A percentile compares a stretch with the other conserved stretches of the same genome.
These are phyloP conservation scores for Stemphylium beticola DNA, from an alignment of 2,329 filamentous ascomycete species.

Conservation along the genomic window DNA sequence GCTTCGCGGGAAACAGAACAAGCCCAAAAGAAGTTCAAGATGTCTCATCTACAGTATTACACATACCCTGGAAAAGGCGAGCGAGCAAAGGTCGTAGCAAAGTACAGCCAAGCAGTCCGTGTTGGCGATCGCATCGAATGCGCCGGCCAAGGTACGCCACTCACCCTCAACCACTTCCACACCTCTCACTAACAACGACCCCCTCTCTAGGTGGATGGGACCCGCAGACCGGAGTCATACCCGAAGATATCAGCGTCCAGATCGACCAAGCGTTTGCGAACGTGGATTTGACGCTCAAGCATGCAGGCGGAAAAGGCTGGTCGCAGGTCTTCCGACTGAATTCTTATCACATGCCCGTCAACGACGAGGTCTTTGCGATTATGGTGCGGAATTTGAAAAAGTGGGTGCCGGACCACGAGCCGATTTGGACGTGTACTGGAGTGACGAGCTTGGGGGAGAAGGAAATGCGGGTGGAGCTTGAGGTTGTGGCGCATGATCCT, in stretches of 20 bases:
- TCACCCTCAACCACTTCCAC: too few relatives aligned
- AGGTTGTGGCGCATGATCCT: slow-evolving; percentile 25
- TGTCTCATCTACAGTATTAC: slow-evolving; percentile 43
- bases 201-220: slow-evolving; percentile 45
- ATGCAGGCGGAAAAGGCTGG: slow-evolving; percentile 64
- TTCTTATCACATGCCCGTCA: slow-evolving; percentile 28
- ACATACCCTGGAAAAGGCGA: slow-evolving; percentile 51
- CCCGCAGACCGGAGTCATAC: slow-evolving; percentile 25
- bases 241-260: slow-evolving; percentile 33
- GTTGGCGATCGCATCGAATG: slow-evolving; percentile 45
- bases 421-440: slow-evolving; percentile 32
- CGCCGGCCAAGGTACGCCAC: slow-evolving; percentile 43
- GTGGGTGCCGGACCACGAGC: slow-evolving; percentile 32
- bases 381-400: slow-evolving; percentile 32
- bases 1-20: too few relatives aligned
- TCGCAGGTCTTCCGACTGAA: slow-evolving; percentile 56
- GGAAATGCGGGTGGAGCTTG: slow-evolving; percentile 51
- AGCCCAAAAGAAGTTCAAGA: not conserved
- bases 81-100: slow-evolving; percentile 38
- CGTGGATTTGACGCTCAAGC: slow-evolving; percentile 58
- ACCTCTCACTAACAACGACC: not conserved
- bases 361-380: slow-evolving; percentile 23
- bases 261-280: slow-evolving; percentile 61
- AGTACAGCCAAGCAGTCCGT: slow-evolving; percentile 47
- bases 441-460: slow-evolving; percentile 28